phyloP scores from a whole-genome alignment of 148 eudicot species.

The Vaccinium corymbosum region DNA sequence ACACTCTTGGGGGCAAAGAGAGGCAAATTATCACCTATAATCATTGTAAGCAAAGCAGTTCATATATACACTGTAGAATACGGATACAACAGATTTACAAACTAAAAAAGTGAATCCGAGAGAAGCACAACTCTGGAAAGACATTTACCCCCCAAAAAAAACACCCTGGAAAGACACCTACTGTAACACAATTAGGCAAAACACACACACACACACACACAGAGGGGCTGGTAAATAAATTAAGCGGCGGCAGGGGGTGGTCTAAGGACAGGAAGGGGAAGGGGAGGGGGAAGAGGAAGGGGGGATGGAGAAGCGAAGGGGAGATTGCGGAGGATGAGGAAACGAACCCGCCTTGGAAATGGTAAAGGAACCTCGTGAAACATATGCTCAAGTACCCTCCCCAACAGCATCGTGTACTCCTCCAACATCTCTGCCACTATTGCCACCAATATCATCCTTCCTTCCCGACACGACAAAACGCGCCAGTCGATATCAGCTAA shows the following conservation, averaged over 20 bases:
- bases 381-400: slow-evolving; percentile 47
- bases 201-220: background rate
- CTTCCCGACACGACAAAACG: background rate
- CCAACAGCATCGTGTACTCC: slow-evolving; percentile 56
- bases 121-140: background rate
- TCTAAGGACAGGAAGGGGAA: slow-evolving; percentile 17
- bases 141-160: background rate
- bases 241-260: background rate
- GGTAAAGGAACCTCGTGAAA: slow-evolving; percentile 38
- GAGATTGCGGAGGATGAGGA: slow-evolving; percentile 42
- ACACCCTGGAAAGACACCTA: background rate
- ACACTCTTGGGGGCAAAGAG: background rate
- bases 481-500: background rate
- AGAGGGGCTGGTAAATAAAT: background rate
- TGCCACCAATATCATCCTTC: slow-evolving; percentile 56
- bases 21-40: background rate
- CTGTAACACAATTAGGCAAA: background rate
- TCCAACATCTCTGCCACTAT: slow-evolving; percentile 55
- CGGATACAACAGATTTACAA: no score
- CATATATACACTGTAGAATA: no score
- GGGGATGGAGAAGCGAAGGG: slow-evolving; percentile 38
- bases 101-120: no score
- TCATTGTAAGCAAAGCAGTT: background rate
- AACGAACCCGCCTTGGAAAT: slow-evolving; percentile 50
- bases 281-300: slow-evolving; percentile 20